Evolutionary conservation across 352 stramenopile species (phyloP).

Genomic region (Plasmopara halstedii): DNA sequence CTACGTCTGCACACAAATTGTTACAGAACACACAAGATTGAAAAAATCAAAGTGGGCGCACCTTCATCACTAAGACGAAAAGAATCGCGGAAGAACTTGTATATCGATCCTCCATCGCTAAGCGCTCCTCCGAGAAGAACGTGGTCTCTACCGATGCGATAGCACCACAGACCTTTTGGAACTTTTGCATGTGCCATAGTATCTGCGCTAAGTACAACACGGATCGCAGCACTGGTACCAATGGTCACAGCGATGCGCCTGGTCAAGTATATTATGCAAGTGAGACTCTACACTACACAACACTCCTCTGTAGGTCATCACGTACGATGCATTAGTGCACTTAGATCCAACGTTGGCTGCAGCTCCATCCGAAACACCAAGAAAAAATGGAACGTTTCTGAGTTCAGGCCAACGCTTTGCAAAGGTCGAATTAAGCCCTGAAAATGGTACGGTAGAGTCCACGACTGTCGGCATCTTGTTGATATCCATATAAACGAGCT

Average conservation of each 20-base stretch:
- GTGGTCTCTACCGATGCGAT: slow-evolving; percentile 79
- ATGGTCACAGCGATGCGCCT: slow-evolving; percentile 91
- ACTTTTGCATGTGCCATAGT: slow-evolving; percentile 55
- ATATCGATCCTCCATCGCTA: slow-evolving; percentile 95
- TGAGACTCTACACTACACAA: slow-evolving; percentile 1
- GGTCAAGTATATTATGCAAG: neutral
- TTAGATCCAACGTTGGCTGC: slow-evolving; percentile 94
- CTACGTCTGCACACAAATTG: slow-evolving; percentile 8
- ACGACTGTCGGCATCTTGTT: slow-evolving; percentile 61
- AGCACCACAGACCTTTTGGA: slow-evolving; percentile 91
- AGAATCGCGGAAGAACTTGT: slow-evolving; percentile 84
- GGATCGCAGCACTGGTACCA: slow-evolving; percentile 90
- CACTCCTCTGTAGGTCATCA: neutral
- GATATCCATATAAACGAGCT: slow-evolving; percentile 61
- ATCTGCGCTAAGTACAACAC: slow-evolving; percentile 69
- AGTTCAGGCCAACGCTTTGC: slow-evolving; percentile 73
- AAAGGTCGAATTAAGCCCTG: slow-evolving; percentile 41
- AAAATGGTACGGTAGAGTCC: slow-evolving; percentile 62
- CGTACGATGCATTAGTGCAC: slow-evolving; percentile 68
- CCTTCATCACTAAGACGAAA: slow-evolving; percentile 49
- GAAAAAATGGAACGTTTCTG: slow-evolving; percentile 61
- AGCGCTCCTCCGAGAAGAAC: slow-evolving; percentile 91
- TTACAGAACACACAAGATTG: neutral
- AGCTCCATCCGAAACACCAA: slow-evolving; percentile 90
- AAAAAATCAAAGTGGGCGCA: slow-evolving; percentile 2